phyloP scores from a whole-genome alignment of 192 early-diverging fungal genomes.

The Lobulomyces angularis region DNA sequence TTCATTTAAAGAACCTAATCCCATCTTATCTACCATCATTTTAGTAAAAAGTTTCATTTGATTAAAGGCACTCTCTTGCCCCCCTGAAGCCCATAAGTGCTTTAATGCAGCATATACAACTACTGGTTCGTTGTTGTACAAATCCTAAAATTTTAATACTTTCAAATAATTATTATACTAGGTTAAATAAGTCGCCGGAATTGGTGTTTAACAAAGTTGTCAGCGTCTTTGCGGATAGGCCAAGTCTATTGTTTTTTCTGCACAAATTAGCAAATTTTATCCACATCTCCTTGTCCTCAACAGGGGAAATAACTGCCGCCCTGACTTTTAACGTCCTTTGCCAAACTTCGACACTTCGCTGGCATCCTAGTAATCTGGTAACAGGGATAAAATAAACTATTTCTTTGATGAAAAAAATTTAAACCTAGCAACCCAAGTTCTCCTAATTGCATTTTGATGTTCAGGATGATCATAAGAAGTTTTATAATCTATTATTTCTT shows the following conservation, averaged over 20 bases:
- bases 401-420: too few species aligned
- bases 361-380: conserved; percentile 68
- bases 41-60: conserved; percentile 69
- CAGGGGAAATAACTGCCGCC: conserved; percentile 74
- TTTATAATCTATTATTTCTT: conserved; percentile 90
- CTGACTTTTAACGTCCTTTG: conserved; percentile 78
- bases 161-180: conserved; percentile 2
- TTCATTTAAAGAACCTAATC: neutral
- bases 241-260: conserved; percentile 73
- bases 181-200: conserved; percentile 26
- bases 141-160: too few species aligned
- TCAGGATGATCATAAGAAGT: conserved; percentile 67
- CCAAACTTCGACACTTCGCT: conserved; percentile 93
- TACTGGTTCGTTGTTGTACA: conserved; percentile 39
- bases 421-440: conserved; percentile 76
- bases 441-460: conserved; percentile 56
- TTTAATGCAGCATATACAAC: conserved; percentile 89
- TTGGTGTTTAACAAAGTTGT: conserved; percentile 52
- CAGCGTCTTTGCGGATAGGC: conserved; percentile 69
- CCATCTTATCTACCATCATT: conserved; percentile 45
- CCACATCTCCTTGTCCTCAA: conserved; percentile 89
- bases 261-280: conserved; percentile 93
- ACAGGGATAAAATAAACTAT: neutral
- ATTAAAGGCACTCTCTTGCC: conserved; percentile 51
- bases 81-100: conserved; percentile 68